Conservation (phyloP, 345 rosid species). For the Eucalyptus brandiana region DNA sequence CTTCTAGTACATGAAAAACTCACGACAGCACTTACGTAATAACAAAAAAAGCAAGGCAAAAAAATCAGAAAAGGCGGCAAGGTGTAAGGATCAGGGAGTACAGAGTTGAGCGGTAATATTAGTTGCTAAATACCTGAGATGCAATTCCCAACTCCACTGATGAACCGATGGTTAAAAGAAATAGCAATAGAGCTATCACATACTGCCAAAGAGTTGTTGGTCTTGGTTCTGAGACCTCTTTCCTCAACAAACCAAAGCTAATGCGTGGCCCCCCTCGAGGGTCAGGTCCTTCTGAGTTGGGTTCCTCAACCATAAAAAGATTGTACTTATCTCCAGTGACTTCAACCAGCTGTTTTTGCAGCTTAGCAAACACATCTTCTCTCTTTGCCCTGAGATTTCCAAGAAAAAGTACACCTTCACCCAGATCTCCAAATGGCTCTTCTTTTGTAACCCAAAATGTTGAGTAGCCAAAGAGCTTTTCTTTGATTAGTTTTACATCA, state of each 20-base stretch:
- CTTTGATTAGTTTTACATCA: conserved; percentile 77
- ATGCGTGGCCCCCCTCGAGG: conserved; percentile 95
- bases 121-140: conserved; percentile 56
- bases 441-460: conserved; percentile 96
- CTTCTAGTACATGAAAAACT: not conserved
- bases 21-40: not conserved
- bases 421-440: conserved; percentile 92
- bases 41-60: not conserved
- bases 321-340: conserved; percentile 67
- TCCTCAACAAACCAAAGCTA: conserved; percentile 87
- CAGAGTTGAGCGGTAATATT: not conserved
- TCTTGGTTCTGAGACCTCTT: conserved; percentile 94
- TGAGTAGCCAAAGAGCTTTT: conserved; percentile 76
- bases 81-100: not conserved
- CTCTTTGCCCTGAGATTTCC: conserved; percentile 83
- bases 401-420: conserved; percentile 80
- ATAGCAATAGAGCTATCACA: conserved; percentile 72
- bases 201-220: conserved; percentile 98
- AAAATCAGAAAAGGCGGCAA: not conserved
- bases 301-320: conserved; percentile 93
- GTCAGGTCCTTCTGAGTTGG: conserved; percentile 82
- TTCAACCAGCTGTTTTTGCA: conserved; percentile 57
- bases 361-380: conserved; percentile 75
- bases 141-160: conserved; percentile 91
- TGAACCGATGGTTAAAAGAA: conserved; percentile 81